Percentiles rank a stretch among this genome's conserved stretches.
Conservation (phyloP, 2,329 filamentous ascomycete genomes). For the Cladosporium sphaerospermum region DNA sequence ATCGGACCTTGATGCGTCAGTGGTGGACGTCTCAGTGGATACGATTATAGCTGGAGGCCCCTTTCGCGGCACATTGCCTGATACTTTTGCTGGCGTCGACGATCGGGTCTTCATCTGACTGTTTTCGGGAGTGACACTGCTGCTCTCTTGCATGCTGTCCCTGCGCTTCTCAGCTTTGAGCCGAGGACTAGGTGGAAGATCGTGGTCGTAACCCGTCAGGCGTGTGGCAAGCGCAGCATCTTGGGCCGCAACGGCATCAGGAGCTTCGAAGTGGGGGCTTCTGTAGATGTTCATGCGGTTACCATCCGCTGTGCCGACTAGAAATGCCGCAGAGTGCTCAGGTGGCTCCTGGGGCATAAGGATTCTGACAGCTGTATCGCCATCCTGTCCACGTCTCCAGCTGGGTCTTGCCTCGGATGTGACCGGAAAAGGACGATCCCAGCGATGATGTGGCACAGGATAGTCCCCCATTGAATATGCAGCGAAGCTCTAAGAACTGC, state of each 20-base stretch:
- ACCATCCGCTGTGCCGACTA: background rate
- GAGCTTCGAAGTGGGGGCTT: constrained; percentile 1
- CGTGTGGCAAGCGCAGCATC: background rate
- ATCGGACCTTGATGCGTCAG: background rate
- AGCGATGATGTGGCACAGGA: background rate
- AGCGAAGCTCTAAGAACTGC: too few species aligned
- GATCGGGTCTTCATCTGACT: background rate
- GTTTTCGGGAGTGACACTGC: background rate
- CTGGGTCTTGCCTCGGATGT: background rate
- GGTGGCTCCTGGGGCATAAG: background rate
- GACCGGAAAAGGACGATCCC: background rate
- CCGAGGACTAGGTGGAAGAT: background rate
- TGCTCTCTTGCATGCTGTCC: constrained; percentile 7
- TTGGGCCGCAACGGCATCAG: constrained; percentile 1
- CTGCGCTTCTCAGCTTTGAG: constrained; percentile 3
- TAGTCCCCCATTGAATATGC: too few species aligned
- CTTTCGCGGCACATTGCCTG: too few species aligned
- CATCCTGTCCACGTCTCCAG: constrained; percentile 5
- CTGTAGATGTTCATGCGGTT: background rate
- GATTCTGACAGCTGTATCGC: constrained; percentile 2
- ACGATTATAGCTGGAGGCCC: background rate
- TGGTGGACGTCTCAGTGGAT: background rate
- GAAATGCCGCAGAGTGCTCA: background rate
- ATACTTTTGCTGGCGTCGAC: too few species aligned
- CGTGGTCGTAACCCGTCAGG: background rate